Evolutionary conservation across 768 basidiomycete genomes (phyloP), one percentile per base, ranked within the genome.

Genomic region (Phylloporus sp.): DNA sequence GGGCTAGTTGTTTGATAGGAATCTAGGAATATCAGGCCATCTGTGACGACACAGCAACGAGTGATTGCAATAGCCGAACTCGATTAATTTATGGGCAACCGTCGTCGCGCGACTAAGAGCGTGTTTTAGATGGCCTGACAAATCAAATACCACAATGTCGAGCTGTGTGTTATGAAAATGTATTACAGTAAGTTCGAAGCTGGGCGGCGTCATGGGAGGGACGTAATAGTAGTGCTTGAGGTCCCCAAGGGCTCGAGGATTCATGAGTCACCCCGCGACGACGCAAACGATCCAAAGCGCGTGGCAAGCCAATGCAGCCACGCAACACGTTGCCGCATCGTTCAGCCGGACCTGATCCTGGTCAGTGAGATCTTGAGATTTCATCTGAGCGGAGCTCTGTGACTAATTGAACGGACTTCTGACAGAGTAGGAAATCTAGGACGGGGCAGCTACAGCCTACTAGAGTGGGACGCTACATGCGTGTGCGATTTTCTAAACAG

Each of bases 301-400:
- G 59, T 68, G 66, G 63, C 54, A 62, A 47, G 53, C 57, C 55
- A 54, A 64, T 50, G 38, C 53, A 60, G 22, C 53, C 46, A 53
- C 48, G 46, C 39, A n/a, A 66, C 64, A 59, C 58, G 62, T 66
- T 59, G 59, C 53, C 59, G n/a, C n/a, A 55, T 53, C 50, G 47
- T 58, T 56, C 57, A 53, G 36, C 52, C 61, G 64, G 61, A 55
- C 64, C 64, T 68, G 64, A 67, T 67, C 66, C 66, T 67, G 66
- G 66, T 56, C 58, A n/a, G n/a, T 65, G 52, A 57, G 50, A 53
- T 61, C 61, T 45, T 54, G 55, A 59, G 52, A 63, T 66, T 63
- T 55, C 63, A 67, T 66, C 48, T 66, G 55, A 39, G 55, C 61
- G 66, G 66, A 67, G 57, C 64, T 65, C 50, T 65, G 52, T 44